Evolutionary conservation across 2,329 filamentous ascomycete genomes (phyloP).

Genomic region (Penicillium corylophilum): DNA sequence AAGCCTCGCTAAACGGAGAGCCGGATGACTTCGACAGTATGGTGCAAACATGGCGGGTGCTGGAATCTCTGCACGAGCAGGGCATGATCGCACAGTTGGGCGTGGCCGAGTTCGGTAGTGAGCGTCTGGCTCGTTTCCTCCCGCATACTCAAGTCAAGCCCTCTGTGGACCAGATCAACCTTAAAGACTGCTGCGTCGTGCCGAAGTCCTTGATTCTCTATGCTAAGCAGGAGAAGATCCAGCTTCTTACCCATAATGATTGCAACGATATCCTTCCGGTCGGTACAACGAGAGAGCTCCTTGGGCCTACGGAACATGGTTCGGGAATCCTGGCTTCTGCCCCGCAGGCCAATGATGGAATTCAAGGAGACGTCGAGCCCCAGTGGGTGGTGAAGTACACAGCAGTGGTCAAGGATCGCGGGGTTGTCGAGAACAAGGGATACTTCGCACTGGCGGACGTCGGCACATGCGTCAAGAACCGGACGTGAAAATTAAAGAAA

Average conservation of each 20-base stretch:
- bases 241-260: slow-evolving; percentile 90
- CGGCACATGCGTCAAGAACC: slow-evolving; percentile 44
- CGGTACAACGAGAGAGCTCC: slow-evolving; percentile 78
- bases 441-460: slow-evolving; percentile 88
- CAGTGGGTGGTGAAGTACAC: slow-evolving; percentile 98
- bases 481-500: slow-evolving; percentile 22
- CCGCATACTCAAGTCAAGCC: slow-evolving; percentile 69
- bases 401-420: slow-evolving; percentile 86
- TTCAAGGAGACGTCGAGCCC: slow-evolving; percentile 76
- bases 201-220: slow-evolving; percentile 81
- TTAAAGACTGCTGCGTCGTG: slow-evolving; percentile 92
- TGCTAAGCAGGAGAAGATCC: slow-evolving; percentile 79
- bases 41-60: slow-evolving; percentile 65
- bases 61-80: slow-evolving; percentile 71
- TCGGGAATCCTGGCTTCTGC: slow-evolving; percentile 71
- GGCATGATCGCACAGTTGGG: slow-evolving; percentile 75
- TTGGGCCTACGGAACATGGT: slow-evolving; percentile 70
- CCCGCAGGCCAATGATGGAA: slow-evolving; percentile 52
- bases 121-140: slow-evolving; percentile 76
- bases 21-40: slow-evolving; percentile 59
- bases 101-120: slow-evolving; percentile 85
- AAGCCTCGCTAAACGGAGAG: slow-evolving; percentile 54
- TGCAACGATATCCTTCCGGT: slow-evolving; percentile 86
- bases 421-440: slow-evolving; percentile 97
- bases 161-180: slow-evolving; percentile 91